Evolutionary conservation across 371 early-diverging fungal species (phyloP).

Genomic region (Mortierella sp.): DNA sequence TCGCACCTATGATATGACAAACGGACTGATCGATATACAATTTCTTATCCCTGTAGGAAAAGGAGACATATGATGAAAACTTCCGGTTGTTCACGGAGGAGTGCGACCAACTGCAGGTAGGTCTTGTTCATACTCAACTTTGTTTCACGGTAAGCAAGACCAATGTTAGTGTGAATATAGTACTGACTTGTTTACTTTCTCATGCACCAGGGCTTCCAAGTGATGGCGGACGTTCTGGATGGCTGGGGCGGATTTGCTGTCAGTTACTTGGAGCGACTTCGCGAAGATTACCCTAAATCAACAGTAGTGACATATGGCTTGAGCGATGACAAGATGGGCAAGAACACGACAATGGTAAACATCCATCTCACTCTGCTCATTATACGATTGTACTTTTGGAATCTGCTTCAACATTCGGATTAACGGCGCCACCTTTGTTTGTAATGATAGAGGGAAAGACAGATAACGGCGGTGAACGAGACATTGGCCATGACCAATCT

Average conservation of each 20-base stretch:
- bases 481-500: constrained; percentile 65
- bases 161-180: background rate
- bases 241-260: constrained; percentile 86
- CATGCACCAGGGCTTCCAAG: constrained; percentile 80
- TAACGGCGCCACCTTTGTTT: background rate
- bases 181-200: background rate
- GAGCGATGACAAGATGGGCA: constrained; percentile 38
- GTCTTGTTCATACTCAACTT: background rate
- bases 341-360: constrained; percentile 55
- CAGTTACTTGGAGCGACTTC: constrained; percentile 72
- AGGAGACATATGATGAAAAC: constrained; percentile 80
- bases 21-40: too few species aligned
- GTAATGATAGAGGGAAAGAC: constrained; percentile 54
- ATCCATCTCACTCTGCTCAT: background rate
- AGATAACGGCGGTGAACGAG: constrained; percentile 64
- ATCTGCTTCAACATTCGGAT: background rate
- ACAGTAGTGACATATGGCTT: constrained; percentile 78
- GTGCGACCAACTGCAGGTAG: constrained; percentile 84
- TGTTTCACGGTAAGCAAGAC: background rate
- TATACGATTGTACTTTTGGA: background rate
- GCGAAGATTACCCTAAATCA: constrained; percentile 86
- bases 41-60: constrained; percentile 48
- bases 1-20: background rate
- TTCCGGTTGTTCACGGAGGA: constrained; percentile 88
- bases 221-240: constrained; percentile 78